These are phyloP conservation scores for Panicum virgatum DNA, from an alignment of 202 grass and related monocot genomes.

Conservation along the genomic window DNA sequence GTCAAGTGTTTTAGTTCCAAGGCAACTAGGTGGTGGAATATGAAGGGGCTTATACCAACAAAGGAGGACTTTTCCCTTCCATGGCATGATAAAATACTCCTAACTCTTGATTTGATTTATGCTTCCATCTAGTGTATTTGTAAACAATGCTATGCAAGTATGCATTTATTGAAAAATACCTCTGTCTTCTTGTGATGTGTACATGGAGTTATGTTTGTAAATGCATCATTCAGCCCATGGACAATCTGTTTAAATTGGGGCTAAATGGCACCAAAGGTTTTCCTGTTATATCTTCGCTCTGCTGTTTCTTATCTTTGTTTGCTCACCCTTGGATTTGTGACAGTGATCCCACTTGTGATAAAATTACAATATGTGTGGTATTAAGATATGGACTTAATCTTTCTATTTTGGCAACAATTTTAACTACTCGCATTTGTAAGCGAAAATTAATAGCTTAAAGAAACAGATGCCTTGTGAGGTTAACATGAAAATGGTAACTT, in stretches of 20 bases:
- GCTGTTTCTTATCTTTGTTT: conserved; percentile 5
- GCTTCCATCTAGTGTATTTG: conserved; percentile 27
- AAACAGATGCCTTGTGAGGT: conserved; percentile 13
- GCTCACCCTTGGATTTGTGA: neutral
- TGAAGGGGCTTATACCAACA: conserved; percentile 15
- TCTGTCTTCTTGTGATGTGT: conserved; percentile 15
- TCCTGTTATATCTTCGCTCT: neutral
- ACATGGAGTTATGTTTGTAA: conserved; percentile 21
- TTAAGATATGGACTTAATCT: conserved; percentile 1
- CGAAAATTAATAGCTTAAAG: neutral
- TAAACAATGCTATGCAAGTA: conserved; percentile 19
- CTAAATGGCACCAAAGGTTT: neutral
- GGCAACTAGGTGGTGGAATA: conserved; percentile 11
- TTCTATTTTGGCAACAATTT: conserved; percentile 6
- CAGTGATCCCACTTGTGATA: neutral
- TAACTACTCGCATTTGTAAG: neutral
- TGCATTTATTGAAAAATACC: conserved; percentile 24
- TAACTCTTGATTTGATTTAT: conserved; percentile 26
- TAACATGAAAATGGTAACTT: conserved; percentile 19
- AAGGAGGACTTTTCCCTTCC: conserved; percentile 14
- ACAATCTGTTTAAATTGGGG: neutral
- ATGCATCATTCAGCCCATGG: conserved; percentile 4
- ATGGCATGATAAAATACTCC: conserved; percentile 29
- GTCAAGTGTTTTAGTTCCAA: neutral
- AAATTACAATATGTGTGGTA: neutral